Evolutionary conservation across 2,329 filamentous ascomycete genomes (phyloP).

Genomic region (Cordyceps fumosorosea): DNA sequence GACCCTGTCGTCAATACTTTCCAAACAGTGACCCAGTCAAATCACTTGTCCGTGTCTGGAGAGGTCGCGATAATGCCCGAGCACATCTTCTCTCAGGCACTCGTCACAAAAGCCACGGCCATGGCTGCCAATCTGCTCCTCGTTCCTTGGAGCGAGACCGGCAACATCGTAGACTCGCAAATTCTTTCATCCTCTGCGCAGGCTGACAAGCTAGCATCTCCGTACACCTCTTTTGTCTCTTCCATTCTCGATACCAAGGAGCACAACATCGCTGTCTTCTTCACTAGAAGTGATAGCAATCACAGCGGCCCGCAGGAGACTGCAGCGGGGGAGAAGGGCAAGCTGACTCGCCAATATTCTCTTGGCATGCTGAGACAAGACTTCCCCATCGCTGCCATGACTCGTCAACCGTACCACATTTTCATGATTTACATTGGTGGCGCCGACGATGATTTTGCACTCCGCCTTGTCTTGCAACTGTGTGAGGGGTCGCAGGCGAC

Average conservation of each 20-base stretch:
- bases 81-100: constrained; percentile 68
- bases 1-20: constrained; percentile 92
- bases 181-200: constrained; percentile 23
- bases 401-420: constrained; percentile 70
- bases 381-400: constrained; percentile 48
- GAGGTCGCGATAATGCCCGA: constrained; percentile 75
- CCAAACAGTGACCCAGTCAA: constrained; percentile 77
- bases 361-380: constrained; percentile 51
- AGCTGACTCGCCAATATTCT: constrained; percentile 48
- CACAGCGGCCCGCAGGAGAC: constrained; percentile 33
- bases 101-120: constrained; percentile 64
- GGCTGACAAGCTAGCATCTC: constrained; percentile 32
- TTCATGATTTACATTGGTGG: constrained; percentile 86
- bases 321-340: constrained; percentile 38
- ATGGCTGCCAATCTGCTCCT: constrained; percentile 68
- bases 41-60: constrained; percentile 73
- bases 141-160: constrained; percentile 84
- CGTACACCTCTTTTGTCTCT: constrained; percentile 70
- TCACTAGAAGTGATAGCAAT: constrained; percentile 49
- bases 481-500: constrained; percentile 73
- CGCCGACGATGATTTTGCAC: constrained; percentile 70
- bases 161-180: constrained; percentile 62
- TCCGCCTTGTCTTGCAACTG: constrained; percentile 77
- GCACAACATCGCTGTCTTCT: constrained; percentile 69
- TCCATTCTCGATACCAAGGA: constrained; percentile 55